Evolutionary conservation across 148 eudicot species (phyloP).

Genomic region (Oxyria digyna): DNA sequence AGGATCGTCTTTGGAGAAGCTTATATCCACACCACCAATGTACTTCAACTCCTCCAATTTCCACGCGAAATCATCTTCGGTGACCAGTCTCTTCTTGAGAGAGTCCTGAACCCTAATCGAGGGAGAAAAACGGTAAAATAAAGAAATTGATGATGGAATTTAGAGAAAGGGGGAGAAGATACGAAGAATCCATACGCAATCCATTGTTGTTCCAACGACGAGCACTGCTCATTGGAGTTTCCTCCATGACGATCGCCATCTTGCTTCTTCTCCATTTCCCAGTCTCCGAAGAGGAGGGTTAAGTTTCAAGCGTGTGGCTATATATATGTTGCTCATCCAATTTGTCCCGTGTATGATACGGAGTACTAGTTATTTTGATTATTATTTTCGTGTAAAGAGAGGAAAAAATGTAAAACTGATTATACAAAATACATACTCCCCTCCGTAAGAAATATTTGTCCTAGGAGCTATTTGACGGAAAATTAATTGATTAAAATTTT

Average conservation of each 20-base stretch:
- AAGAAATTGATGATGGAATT: background rate
- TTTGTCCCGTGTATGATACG: no score
- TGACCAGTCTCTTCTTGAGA: constrained; percentile 29
- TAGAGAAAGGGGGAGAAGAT: background rate
- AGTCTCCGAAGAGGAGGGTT: background rate
- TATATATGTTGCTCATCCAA: no score
- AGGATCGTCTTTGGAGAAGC: constrained; percentile 67
- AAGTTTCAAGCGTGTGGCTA: no score
- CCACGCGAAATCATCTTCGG: constrained; percentile 43
- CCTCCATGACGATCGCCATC: background rate
- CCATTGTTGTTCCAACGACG: constrained; percentile 1
- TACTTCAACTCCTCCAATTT: constrained; percentile 43
- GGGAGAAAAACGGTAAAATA: background rate
- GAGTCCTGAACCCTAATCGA: constrained; percentile 17
- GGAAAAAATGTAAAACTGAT: no score
- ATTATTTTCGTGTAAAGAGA: no score
- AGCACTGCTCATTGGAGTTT: background rate
- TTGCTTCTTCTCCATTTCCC: background rate
- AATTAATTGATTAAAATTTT: no score
- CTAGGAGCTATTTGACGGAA: no score
- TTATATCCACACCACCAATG: constrained; percentile 89
- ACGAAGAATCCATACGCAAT: background rate
- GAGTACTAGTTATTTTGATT: no score
- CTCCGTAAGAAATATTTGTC: no score
- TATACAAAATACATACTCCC: no score